Conservation (phyloP, 2,329 filamentous ascomycete species). For the Trichoderma gracile region DNA sequence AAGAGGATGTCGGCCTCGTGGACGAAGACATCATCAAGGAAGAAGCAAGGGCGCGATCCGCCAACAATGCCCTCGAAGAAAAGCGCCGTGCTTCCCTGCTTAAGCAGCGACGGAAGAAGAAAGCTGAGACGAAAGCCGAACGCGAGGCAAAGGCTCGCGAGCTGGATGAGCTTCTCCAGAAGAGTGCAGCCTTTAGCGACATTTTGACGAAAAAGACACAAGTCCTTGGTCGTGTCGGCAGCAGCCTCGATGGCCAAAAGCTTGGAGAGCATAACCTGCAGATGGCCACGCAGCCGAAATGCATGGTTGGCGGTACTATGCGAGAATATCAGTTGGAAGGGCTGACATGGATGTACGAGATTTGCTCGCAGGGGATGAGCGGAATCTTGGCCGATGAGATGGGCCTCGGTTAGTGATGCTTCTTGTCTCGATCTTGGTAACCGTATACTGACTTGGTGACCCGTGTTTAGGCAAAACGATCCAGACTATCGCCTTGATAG, state of each 20-base stretch:
- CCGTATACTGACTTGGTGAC: conserved; percentile 24
- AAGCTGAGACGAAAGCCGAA: conserved; percentile 54
- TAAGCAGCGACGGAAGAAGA: conserved; percentile 49
- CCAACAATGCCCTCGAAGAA: conserved; percentile 53
- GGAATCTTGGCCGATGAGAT: conserved; percentile 94
- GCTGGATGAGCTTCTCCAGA: conserved; percentile 58
- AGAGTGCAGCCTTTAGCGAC: conserved; percentile 62
- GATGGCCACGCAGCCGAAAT: conserved; percentile 81
- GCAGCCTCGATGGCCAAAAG: conserved; percentile 59
- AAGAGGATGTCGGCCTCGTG: conserved; percentile 28
- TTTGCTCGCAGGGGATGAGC: conserved; percentile 76
- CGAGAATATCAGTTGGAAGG: conserved; percentile 92
- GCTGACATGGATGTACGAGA: conserved; percentile 91
- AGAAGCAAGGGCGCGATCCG: conserved; percentile 39
- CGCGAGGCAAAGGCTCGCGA: conserved; percentile 60
- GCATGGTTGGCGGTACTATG: conserved; percentile 87
- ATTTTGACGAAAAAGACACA: conserved; percentile 65
- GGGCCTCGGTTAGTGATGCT: conserved; percentile 62
- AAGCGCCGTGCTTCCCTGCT: conserved; percentile 43
- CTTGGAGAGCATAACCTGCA: conserved; percentile 67
- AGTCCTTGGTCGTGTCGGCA: conserved; percentile 62
- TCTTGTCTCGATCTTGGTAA: background rate
- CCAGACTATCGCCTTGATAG: conserved; percentile 85
- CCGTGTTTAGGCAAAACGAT: conserved; percentile 72
- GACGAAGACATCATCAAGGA: conserved; percentile 40